A percentile compares a stretch with the other conserved stretches of the same genome.
These are phyloP conservation scores for Mychonastes homosphaera DNA, from an alignment of 139 green algal genomes.

Conservation along the genomic window DNA sequence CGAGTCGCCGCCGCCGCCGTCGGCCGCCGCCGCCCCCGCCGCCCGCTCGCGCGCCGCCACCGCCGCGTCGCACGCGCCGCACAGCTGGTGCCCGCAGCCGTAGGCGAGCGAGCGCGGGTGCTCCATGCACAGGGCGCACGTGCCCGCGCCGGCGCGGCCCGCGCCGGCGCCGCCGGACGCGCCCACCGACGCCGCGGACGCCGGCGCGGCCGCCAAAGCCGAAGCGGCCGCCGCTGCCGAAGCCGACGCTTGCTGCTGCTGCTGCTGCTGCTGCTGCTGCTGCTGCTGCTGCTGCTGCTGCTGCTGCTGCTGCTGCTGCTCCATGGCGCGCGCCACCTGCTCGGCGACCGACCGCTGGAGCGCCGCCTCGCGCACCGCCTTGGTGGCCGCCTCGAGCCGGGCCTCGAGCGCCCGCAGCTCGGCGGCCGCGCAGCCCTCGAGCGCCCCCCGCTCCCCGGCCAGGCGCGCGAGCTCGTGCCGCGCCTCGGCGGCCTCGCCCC, in stretches of 20 bases:
- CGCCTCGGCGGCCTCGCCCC: too few species aligned
- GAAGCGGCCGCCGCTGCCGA: conserved; percentile 15
- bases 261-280: too few species aligned
- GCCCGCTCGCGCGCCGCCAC: conserved; percentile 20
- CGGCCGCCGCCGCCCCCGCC: too few species aligned
- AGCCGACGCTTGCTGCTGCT: too few species aligned
- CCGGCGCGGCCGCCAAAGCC: background rate
- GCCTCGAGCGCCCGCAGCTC: background rate
- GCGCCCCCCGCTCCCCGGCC: background rate
- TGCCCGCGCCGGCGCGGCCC: too few species aligned
- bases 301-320: too few species aligned
- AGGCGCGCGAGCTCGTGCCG: background rate
- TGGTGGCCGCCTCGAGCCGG: conserved; percentile 17
- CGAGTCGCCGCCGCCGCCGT: too few species aligned
- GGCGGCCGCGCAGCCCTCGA: background rate
- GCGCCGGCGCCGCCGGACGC: too few species aligned
- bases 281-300: too few species aligned
- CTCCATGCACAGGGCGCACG: conserved; percentile 42
- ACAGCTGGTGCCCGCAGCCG: conserved; percentile 40
- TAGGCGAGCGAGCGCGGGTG: conserved; percentile 22
- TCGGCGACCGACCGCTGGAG: conserved; percentile 28
- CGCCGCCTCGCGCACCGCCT: conserved; percentile 23
- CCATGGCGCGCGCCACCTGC: conserved; percentile 8
- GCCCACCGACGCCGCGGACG: background rate
- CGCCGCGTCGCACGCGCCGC: conserved; percentile 23